Percentiles rank a stretch among this genome's conserved stretches.
These are phyloP conservation scores for Phytophthora sojae DNA, from an alignment of 352 stramenopile genomes.

Conservation along the genomic window DNA sequence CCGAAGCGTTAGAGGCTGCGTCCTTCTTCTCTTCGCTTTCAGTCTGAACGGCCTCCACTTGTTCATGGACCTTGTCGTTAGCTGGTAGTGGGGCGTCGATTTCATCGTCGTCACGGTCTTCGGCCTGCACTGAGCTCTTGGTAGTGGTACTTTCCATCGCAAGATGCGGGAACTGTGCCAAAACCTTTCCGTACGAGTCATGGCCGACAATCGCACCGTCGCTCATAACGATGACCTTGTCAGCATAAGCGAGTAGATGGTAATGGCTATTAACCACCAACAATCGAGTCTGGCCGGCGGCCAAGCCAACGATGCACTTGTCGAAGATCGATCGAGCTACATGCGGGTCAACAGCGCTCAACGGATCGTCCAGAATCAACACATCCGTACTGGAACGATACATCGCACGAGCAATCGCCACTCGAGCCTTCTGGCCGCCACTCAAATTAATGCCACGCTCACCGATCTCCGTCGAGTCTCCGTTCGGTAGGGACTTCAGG, in stretches of 20 bases:
- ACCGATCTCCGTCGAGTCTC: conserved; percentile 64
- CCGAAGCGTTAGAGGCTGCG: not conserved
- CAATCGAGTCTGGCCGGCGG: conserved; percentile 74
- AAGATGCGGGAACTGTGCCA: conserved; percentile 44
- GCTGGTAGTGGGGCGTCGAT: conserved; percentile 1
- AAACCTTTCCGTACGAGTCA: conserved; percentile 77
- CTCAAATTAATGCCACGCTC: conserved; percentile 67
- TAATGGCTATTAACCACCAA: conserved; percentile 95
- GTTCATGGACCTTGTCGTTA: not conserved
- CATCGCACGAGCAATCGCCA: conserved; percentile 91
- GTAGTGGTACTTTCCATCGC: not conserved
- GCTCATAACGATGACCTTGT: conserved; percentile 69
- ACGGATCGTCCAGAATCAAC: conserved; percentile 94
- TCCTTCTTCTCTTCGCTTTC: conserved; percentile 2
- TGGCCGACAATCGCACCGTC: conserved; percentile 79
- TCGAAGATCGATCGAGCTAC: conserved; percentile 94
- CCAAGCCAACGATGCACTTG: conserved; percentile 82
- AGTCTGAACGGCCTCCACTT: too few relatives aligned
- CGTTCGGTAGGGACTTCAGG: conserved; percentile 50
- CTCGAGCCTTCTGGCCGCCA: conserved; percentile 71
- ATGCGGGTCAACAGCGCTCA: conserved; percentile 95
- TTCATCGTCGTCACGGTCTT: not conserved
- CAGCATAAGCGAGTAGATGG: conserved; percentile 75
- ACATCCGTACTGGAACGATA: conserved; percentile 91
- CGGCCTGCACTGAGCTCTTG: not conserved